phyloP scores from a whole-genome alignment of 23 red algal genomes.

The Agarophyton chilense region DNA sequence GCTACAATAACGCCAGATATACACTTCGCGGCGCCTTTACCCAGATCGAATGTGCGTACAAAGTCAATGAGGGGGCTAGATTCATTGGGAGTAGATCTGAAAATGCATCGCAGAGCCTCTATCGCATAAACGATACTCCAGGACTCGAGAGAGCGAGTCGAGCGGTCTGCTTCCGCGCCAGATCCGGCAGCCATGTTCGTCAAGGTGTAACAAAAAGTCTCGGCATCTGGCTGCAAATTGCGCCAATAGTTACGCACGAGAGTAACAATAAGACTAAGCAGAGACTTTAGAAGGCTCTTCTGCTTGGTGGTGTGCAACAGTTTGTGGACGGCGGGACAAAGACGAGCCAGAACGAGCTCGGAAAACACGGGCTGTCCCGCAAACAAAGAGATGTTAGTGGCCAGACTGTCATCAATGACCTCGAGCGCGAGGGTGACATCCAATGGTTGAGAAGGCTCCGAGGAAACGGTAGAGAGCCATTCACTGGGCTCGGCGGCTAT shows the following conservation, averaged over 20 bases:
- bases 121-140: conserved; percentile 55
- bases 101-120: conserved; percentile 46
- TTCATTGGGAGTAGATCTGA: background rate
- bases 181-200: conserved; percentile 16
- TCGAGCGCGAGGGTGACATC: conserved; percentile 57
- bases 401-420: conserved; percentile 63
- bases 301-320: conserved; percentile 35
- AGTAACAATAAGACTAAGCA: conserved; percentile 53
- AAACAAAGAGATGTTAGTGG: conserved; percentile 55
- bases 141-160: background rate
- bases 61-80: conserved; percentile 24
- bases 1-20: background rate
- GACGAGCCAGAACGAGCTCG: conserved; percentile 34
- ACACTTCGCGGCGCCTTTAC: background rate
- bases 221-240: conserved; percentile 24
- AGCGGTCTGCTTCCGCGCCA: background rate
- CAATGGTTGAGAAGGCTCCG: background rate
- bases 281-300: conserved; percentile 14
- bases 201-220: conserved; percentile 24
- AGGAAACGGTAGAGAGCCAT: conserved; percentile 26
- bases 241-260: conserved; percentile 49
- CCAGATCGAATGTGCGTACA: conserved; percentile 29
- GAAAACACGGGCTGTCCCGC: conserved; percentile 53
- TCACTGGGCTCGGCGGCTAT: background rate
- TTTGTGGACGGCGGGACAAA: conserved; percentile 71